Evolutionary conservation across 129 eudicot genomes (phyloP).

Genomic region (Calendula officinalis): DNA sequence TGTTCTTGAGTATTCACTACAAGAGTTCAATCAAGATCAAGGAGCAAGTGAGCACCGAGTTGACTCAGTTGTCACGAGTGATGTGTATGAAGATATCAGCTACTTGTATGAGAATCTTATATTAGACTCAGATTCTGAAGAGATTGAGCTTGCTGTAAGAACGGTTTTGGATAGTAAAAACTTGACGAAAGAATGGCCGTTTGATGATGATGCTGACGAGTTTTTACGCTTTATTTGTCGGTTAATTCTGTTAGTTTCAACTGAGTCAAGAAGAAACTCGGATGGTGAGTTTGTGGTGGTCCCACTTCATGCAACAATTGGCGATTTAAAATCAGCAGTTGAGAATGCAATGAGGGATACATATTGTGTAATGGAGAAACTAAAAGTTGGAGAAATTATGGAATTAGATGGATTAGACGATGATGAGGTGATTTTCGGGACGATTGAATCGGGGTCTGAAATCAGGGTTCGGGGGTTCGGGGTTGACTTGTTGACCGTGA

Average conservation of each 20-base stretch:
- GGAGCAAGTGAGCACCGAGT: constrained; percentile 2
- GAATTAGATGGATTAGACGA: constrained; percentile 49
- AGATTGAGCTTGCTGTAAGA: constrained; percentile 39
- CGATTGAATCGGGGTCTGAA: constrained; percentile 66
- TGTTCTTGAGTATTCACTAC: constrained; percentile 61
- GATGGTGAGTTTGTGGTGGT: constrained; percentile 54
- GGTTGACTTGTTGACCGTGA: constrained; percentile 39
- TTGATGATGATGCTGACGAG: constrained; percentile 57
- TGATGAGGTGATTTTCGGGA: constrained; percentile 65
- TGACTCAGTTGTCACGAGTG: constrained; percentile 18
- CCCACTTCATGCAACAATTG: constrained; percentile 60
- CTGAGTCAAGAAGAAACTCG: constrained; percentile 9
- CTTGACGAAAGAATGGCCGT: constrained; percentile 77
- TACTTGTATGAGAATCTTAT: constrained; percentile 50
- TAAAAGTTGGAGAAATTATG: constrained; percentile 49
- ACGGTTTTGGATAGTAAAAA: constrained; percentile 56
- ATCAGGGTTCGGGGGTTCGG: constrained; percentile 50
- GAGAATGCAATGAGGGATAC: constrained; percentile 67
- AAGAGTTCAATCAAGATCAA: constrained; percentile 33
- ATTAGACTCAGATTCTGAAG: constrained; percentile 44
- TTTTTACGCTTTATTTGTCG: constrained; percentile 54
- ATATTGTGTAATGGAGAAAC: constrained; percentile 53
- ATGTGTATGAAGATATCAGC: constrained; percentile 46
- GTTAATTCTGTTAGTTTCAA: constrained; percentile 26
- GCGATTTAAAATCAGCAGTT: constrained; percentile 52